Evolutionary conservation across 371 early-diverging fungal genomes (phyloP).

Genomic region (Saksenaea vasiformis): DNA sequence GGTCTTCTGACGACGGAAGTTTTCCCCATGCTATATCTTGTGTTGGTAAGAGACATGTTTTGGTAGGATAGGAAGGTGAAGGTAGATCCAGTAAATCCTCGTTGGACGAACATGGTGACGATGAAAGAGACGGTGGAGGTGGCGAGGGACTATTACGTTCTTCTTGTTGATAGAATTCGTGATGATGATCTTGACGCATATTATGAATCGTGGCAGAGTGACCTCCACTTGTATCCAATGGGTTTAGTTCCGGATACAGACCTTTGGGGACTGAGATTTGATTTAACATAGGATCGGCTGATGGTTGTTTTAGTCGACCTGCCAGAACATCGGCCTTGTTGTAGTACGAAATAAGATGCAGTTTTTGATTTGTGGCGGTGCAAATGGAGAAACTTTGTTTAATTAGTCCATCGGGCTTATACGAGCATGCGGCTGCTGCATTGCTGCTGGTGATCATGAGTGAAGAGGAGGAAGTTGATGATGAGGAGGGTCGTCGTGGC

Average conservation of each 20-base stretch:
- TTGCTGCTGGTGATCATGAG: constrained; percentile 27
- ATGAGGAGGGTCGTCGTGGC: constrained; percentile 31
- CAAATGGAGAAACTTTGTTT: constrained; percentile 68
- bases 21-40: constrained; percentile 51
- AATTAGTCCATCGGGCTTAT: constrained; percentile 60
- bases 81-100: constrained; percentile 24
- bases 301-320: constrained; percentile 56
- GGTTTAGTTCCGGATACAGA: constrained; percentile 63
- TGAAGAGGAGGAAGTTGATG: constrained; percentile 16
- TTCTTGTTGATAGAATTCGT: constrained; percentile 12
- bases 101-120: constrained; percentile 34
- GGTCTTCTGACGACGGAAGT: constrained; percentile 49
- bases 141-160: constrained; percentile 20
- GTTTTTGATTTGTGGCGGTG: constrained; percentile 75
- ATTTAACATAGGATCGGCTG: constrained; percentile 50
- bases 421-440: constrained; percentile 47
- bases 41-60: constrained; percentile 23
- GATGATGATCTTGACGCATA: constrained; percentile 29
- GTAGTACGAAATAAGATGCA: constrained; percentile 89
- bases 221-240: constrained; percentile 49
- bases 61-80: constrained; percentile 14
- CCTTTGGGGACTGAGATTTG: constrained; percentile 62
- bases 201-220: constrained; percentile 48
- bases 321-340: constrained; percentile 70
- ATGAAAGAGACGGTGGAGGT: constrained; percentile 40